A percentile compares a stretch with the other conserved stretches of the same genome.
These are phyloP conservation scores for Cornus kousa DNA, from an alignment of 148 eudicot species.

Conservation along the genomic window DNA sequence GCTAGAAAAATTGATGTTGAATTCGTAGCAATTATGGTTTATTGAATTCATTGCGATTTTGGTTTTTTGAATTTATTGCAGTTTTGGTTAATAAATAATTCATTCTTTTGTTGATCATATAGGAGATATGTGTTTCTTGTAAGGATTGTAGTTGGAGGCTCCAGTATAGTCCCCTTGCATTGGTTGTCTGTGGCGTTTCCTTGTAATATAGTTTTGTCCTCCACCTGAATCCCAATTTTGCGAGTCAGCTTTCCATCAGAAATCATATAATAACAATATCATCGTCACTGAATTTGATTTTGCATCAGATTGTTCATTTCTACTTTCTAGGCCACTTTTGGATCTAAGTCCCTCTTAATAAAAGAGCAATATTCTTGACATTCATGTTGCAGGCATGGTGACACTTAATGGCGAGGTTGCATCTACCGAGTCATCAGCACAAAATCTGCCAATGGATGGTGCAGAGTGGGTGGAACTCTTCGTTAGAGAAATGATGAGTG, in stretches of 20 bases:
- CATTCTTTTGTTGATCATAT: background rate
- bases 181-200: background rate
- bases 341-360: background rate
- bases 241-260: background rate
- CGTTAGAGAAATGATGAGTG: slow-evolving; percentile 64
- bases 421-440: slow-evolving; percentile 25
- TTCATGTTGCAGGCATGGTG: slow-evolving; percentile 27
- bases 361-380: background rate
- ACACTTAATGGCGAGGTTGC: slow-evolving; percentile 33
- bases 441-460: slow-evolving; percentile 44
- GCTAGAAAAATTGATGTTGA: too few relatives aligned
- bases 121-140: too few relatives aligned
- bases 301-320: background rate
- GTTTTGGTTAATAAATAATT: background rate
- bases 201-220: background rate
- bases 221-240: slow-evolving; percentile 2
- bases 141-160: too few relatives aligned
- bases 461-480: slow-evolving; percentile 91
- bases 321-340: background rate
- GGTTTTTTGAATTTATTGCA: too few relatives aligned
- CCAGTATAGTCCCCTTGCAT: too few relatives aligned
- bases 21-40: too few relatives aligned
- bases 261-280: background rate
- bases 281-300: background rate
- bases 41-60: too few relatives aligned